Conservation (phyloP, 2,329 filamentous ascomycete genomes). For the Colletotrichum sp. region DNA sequence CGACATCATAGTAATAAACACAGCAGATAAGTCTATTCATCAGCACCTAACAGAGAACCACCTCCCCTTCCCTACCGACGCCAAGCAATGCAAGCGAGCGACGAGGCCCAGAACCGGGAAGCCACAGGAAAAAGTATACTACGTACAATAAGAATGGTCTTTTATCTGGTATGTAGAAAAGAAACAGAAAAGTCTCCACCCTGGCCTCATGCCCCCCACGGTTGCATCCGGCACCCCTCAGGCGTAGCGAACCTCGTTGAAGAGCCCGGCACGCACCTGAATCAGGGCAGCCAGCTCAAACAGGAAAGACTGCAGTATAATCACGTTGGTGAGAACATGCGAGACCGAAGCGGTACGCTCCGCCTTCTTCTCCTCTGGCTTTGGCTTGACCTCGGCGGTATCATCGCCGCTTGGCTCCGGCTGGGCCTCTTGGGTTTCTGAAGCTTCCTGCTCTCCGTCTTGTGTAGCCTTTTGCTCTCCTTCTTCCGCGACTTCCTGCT, state of each 20-base stretch:
- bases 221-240: constrained; percentile 26
- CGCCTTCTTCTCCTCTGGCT: constrained; percentile 26
- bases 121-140: not conserved
- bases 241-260: constrained; percentile 75
- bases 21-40: not conserved
- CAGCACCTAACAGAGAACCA: not conserved
- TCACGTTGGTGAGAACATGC: constrained; percentile 79
- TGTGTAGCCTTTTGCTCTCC: constrained; percentile 20
- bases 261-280: constrained; percentile 76
- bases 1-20: not conserved
- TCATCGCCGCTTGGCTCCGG: constrained; percentile 12
- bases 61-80: not conserved
- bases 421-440: constrained; percentile 24
- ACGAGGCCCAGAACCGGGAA: not conserved
- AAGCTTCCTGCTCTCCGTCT: constrained; percentile 15
- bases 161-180: not conserved
- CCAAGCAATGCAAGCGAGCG: not conserved
- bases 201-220: not conserved
- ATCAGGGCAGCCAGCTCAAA: constrained; percentile 78
- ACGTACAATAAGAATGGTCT: not conserved
- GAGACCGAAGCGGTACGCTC: constrained; percentile 68
- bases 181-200: not conserved
- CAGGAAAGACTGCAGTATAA: constrained; percentile 81
- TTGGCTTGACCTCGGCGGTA: constrained; percentile 27
- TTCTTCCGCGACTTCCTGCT: constrained; percentile 28